phyloP scores from a whole-genome alignment of 164 flowering plant species.

The Hamamelis virginiana region DNA sequence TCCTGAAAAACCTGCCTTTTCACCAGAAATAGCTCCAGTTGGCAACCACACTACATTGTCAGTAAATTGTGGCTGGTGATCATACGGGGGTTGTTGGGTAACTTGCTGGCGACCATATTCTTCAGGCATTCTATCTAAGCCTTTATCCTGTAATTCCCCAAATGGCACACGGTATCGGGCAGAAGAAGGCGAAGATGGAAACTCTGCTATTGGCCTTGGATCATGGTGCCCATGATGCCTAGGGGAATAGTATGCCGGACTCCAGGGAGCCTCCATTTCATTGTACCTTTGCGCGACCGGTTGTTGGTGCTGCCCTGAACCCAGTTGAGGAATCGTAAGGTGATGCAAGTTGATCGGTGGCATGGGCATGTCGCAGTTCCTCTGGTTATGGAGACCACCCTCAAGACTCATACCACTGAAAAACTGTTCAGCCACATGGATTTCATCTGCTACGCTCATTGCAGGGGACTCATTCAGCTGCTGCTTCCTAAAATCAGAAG shows the following conservation, averaged over 20 bases:
- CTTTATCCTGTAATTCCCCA: conserved; percentile 51
- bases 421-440: conserved; percentile 49
- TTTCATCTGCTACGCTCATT: conserved; percentile 40
- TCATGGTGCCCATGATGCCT: conserved; percentile 67
- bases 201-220: conserved; percentile 50
- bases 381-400: conserved; percentile 44
- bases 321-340: conserved; percentile 53
- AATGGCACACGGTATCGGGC: conserved; percentile 47
- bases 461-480: conserved; percentile 43
- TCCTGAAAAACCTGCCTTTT: conserved; percentile 69
- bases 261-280: conserved; percentile 87
- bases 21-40: conserved; percentile 40
- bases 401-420: conserved; percentile 50
- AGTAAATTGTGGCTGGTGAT: conserved; percentile 43
- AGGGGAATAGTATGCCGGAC: conserved; percentile 89
- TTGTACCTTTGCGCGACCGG: conserved; percentile 53
- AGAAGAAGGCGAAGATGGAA: conserved; percentile 76
- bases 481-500: conserved; percentile 47
- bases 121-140: conserved; percentile 53
- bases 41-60: conserved; percentile 74
- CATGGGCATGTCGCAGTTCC: conserved; percentile 50
- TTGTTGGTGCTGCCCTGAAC: conserved; percentile 48
- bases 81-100: conserved; percentile 44
- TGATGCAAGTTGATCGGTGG: conserved; percentile 52
- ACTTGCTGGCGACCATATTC: conserved; percentile 49